phyloP scores from a whole-genome alignment of 176 grass and related monocot genomes.

The Urochloa ruziziensis region DNA sequence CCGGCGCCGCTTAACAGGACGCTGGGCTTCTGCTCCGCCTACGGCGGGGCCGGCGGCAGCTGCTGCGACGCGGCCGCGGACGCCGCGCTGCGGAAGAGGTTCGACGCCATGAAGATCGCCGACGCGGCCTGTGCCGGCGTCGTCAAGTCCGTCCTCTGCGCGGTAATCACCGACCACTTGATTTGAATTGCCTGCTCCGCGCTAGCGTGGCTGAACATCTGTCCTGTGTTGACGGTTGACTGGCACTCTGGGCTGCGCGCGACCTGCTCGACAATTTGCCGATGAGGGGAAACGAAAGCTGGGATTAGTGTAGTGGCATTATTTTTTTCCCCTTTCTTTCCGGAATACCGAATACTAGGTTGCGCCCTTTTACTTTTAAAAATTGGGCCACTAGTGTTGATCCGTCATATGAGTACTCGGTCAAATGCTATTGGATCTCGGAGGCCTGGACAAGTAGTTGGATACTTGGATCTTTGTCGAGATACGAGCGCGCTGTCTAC shows the following conservation, averaged over 20 bases:
- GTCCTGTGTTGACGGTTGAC: neutral
- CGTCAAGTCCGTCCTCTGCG: slow-evolving; percentile 75
- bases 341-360: neutral
- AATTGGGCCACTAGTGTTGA: neutral
- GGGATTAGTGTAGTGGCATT: neutral
- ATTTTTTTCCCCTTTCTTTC: neutral
- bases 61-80: slow-evolving; percentile 68
- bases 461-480: neutral
- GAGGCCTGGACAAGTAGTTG: neutral
- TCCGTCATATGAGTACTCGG: neutral
- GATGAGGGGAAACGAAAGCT: neutral
- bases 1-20: slow-evolving; percentile 47
- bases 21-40: slow-evolving; percentile 55
- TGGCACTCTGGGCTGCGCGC: neutral
- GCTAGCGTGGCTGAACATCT: neutral
- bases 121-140: slow-evolving; percentile 56
- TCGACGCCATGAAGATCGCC: slow-evolving; percentile 64
- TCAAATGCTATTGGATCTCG: neutral
- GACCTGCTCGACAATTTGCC: slow-evolving; percentile 9
- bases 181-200: neutral
- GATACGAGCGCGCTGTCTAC: neutral
- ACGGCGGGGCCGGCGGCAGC: slow-evolving; percentile 12
- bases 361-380: neutral
- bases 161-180: slow-evolving; percentile 32
- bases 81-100: slow-evolving; percentile 47